Conservation (phyloP, 169 alveolate species). For the Perkinsus olseni region DNA sequence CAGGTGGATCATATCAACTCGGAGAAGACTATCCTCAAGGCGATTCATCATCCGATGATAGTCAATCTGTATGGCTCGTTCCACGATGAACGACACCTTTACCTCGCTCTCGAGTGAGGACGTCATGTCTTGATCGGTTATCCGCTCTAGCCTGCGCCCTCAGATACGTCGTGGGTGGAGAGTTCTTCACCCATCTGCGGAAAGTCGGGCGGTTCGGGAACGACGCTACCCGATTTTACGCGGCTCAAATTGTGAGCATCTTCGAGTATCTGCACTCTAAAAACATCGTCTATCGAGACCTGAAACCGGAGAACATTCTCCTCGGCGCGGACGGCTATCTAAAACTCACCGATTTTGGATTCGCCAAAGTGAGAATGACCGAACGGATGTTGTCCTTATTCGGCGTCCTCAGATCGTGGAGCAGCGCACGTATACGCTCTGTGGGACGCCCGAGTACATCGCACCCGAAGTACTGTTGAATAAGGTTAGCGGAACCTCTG, state of each 20-base stretch:
- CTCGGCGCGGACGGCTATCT: constrained; percentile 93
- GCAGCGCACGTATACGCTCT: constrained; percentile 93
- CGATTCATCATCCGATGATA: constrained; percentile 33
- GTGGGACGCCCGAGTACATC: constrained; percentile 99
- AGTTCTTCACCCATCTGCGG: constrained; percentile 73
- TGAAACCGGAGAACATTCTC: constrained; percentile 91
- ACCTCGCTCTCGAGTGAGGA: background rate
- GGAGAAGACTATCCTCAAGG: constrained; percentile 53
- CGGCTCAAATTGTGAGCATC: constrained; percentile 72
- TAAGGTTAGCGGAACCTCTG: constrained; percentile 37
- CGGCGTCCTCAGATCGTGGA: constrained; percentile 42
- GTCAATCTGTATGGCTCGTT: constrained; percentile 48
- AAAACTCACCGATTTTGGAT: constrained; percentile 98
- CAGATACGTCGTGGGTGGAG: constrained; percentile 77
- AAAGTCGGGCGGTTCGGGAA: constrained; percentile 58
- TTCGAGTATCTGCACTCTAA: constrained; percentile 89
- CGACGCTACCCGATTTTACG: constrained; percentile 65
- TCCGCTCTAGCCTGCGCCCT: constrained; percentile 1
- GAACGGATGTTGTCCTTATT: background rate
- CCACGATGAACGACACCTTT: constrained; percentile 55
- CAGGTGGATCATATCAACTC: constrained; percentile 67
- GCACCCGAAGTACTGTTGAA: constrained; percentile 98
- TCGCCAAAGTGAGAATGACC: constrained; percentile 85
- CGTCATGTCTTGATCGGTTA: background rate
- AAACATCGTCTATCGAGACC: constrained; percentile 61